phyloP scores from a whole-genome alignment of 306 rosid species.

The Citrullus colocynthis region DNA sequence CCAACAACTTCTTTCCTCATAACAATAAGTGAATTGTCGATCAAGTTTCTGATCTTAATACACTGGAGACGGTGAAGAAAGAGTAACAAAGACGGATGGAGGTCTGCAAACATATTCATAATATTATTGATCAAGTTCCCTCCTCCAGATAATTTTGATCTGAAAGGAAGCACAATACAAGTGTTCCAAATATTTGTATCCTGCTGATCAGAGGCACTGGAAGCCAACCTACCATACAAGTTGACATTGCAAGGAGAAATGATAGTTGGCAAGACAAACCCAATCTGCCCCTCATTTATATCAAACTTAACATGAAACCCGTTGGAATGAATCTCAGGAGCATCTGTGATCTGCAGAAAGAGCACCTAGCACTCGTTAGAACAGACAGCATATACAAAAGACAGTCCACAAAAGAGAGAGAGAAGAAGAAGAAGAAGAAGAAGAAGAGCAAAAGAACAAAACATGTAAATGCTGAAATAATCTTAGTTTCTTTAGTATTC shows the following conservation, averaged over 20 bases:
- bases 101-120: conserved; percentile 72
- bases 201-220: conserved; percentile 27
- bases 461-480: neutral
- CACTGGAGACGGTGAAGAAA: conserved; percentile 92
- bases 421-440: neutral
- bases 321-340: conserved; percentile 96
- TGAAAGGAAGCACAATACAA: conserved; percentile 88
- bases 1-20: conserved; percentile 75
- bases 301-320: conserved; percentile 96
- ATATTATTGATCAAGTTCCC: conserved; percentile 45
- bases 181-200: conserved; percentile 59
- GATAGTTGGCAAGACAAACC: conserved; percentile 82
- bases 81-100: conserved; percentile 83
- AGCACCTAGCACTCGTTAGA: conserved; percentile 13
- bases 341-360: conserved; percentile 74
- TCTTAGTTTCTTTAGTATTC: neutral
- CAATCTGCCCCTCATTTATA: conserved; percentile 87
- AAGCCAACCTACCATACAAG: conserved; percentile 44
- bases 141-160: conserved; percentile 44
- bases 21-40: conserved; percentile 49
- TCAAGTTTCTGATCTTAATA: conserved; percentile 56
- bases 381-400: neutral
- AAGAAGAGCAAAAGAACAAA: neutral
- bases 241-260: conserved; percentile 59
- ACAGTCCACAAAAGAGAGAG: neutral